Conservation (phyloP, 1,139 yeast genomes). For the Saccharomyces hybrid region DNA sequence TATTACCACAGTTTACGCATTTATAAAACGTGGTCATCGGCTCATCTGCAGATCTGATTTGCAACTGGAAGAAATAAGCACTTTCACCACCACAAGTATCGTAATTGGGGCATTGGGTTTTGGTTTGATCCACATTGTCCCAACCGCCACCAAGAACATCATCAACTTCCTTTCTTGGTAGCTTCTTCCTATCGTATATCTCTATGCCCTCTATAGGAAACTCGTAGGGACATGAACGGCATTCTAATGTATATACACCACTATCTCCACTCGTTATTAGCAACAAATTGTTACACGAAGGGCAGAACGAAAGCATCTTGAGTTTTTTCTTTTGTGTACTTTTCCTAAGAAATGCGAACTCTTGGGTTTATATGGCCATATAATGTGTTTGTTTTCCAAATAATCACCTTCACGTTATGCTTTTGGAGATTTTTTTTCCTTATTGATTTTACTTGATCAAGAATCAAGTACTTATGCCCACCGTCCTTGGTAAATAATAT, state of each 20-base stretch:
- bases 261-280: constrained; percentile 41
- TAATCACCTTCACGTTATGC: not conserved
- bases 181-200: constrained; percentile 73
- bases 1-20: constrained; percentile 86
- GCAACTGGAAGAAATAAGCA: constrained; percentile 95
- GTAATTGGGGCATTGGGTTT: constrained; percentile 75
- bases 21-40: constrained; percentile 96
- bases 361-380: not conserved
- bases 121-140: constrained; percentile 94
- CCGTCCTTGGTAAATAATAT: not conserved
- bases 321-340: not conserved
- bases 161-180: constrained; percentile 86
- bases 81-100: constrained; percentile 81
- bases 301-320: constrained; percentile 84
- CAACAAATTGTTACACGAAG: constrained; percentile 86
- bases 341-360: not conserved
- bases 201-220: constrained; percentile 78
- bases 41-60: constrained; percentile 70
- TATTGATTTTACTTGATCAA: not conserved
- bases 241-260: constrained; percentile 45
- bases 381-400: not conserved
- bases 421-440: not conserved
- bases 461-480: not conserved
- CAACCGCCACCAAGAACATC: constrained; percentile 98
- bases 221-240: constrained; percentile 92